These are phyloP conservation scores for Dianthus caryophyllus DNA, from an alignment of 148 eudicot species.

Conservation along the genomic window DNA sequence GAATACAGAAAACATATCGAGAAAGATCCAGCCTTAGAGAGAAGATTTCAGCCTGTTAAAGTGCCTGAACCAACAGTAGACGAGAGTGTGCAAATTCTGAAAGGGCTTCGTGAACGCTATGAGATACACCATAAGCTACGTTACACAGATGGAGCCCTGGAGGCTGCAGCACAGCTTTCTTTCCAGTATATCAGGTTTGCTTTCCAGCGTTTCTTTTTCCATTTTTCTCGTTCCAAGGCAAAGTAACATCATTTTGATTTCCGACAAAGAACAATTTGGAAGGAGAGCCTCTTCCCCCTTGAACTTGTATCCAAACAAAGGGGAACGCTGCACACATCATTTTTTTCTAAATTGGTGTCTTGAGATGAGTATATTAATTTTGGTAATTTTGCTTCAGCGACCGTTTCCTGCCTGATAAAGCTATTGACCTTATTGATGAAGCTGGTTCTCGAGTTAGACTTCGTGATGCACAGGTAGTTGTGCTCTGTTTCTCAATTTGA, in stretches of 20 bases:
- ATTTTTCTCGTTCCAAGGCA: background rate
- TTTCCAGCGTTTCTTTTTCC: background rate
- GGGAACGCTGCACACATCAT: no score
- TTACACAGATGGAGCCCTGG: slow-evolving; percentile 75
- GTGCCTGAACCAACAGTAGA: slow-evolving; percentile 97
- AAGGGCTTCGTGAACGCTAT: slow-evolving; percentile 83
- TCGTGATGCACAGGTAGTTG: slow-evolving; percentile 65
- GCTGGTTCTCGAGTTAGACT: slow-evolving; percentile 84
- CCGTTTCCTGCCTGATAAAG: slow-evolving; percentile 85
- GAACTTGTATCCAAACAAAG: no score
- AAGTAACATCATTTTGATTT: no score
- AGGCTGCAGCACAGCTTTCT: slow-evolving; percentile 76
- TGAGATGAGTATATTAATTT: slow-evolving; percentile 1
- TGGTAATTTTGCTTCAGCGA: slow-evolving; percentile 40
- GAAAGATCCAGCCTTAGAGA: slow-evolving; percentile 88
- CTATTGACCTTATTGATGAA: slow-evolving; percentile 84
- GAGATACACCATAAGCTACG: slow-evolving; percentile 92
- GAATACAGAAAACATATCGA: slow-evolving; percentile 95
- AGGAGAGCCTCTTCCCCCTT: no score
- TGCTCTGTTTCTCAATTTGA: slow-evolving; percentile 1
- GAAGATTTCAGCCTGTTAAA: slow-evolving; percentile 91
- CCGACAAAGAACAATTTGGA: no score
- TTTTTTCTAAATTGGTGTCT: background rate
- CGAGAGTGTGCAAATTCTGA: slow-evolving; percentile 80
- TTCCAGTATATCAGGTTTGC: slow-evolving; percentile 77